phyloP scores from a whole-genome alignment of 345 rosid species.

The Syzygium grande region DNA sequence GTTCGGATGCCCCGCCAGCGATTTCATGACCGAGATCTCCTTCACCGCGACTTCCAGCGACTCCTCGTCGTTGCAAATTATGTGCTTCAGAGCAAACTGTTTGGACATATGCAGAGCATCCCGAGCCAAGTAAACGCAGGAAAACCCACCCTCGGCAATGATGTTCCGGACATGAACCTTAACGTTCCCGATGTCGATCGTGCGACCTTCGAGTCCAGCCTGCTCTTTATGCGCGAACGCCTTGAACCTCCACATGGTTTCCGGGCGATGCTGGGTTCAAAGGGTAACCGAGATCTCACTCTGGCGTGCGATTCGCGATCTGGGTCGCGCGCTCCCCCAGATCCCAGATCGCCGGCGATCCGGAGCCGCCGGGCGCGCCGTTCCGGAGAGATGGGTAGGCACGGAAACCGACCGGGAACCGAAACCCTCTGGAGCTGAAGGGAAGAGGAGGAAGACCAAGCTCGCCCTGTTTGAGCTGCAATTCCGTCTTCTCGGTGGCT shows the following conservation, averaged over 20 bases:
- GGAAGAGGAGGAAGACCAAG: neutral
- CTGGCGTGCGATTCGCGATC: neutral
- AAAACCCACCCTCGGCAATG: conserved; percentile 97
- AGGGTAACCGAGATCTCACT: neutral
- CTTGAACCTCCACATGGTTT: conserved; percentile 92
- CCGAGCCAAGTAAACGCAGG: conserved; percentile 80
- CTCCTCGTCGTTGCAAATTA: conserved; percentile 87
- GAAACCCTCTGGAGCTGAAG: neutral
- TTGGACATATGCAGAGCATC: conserved; percentile 59
- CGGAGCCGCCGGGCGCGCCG: neutral
- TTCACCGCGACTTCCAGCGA: conserved; percentile 61
- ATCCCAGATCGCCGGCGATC: neutral
- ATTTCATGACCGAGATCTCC: conserved; percentile 81
- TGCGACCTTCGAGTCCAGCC: conserved; percentile 85
- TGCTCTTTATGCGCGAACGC: conserved; percentile 78
- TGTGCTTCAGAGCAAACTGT: conserved; percentile 94
- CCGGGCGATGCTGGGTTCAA: neutral
- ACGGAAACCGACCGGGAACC: neutral
- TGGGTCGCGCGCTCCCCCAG: neutral
- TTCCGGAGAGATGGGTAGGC: neutral
- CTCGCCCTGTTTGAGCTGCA: neutral
- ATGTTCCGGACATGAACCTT: conserved; percentile 63
- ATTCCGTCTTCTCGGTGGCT: neutral
- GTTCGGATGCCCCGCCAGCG: conserved; percentile 86
- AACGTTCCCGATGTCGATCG: conserved; percentile 66